Conservation (phyloP, 2,329 filamentous ascomycete genomes). For the Ascochyta viciae-villosae region DNA sequence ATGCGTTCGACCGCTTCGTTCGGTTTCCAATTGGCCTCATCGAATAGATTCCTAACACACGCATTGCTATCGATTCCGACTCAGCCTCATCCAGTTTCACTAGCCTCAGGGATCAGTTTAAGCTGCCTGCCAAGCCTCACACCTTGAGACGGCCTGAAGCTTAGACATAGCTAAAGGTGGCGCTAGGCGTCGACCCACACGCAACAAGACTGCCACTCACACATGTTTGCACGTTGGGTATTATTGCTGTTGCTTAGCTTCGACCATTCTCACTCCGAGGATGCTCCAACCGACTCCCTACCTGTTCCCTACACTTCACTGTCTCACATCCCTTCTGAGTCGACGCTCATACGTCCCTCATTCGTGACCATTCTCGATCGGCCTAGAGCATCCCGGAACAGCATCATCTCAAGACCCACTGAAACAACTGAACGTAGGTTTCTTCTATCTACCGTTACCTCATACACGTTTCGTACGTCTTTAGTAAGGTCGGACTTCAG, state of each 20-base stretch:
- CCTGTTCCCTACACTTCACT: conserved; percentile 10
- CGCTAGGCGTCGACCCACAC: conserved; percentile 8
- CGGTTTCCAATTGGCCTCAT: not conserved
- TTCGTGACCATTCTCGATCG: conserved; percentile 9
- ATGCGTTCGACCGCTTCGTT: not conserved
- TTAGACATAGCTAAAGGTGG: conserved; percentile 22
- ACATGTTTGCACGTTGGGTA: conserved; percentile 4
- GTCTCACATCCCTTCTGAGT: conserved; percentile 21
- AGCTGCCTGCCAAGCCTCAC: conserved; percentile 37
- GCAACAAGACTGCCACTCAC: conserved; percentile 1
- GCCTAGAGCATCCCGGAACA: conserved; percentile 8
- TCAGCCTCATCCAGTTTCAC: conserved; percentile 34
- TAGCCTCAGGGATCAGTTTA: conserved; percentile 22
- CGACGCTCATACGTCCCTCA: conserved; percentile 13
- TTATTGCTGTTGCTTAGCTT: conserved; percentile 7
- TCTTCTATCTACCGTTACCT: conserved; percentile 30
- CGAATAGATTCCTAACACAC: not conserved
- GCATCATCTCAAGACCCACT: conserved; percentile 18
- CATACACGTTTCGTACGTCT: conserved; percentile 33
- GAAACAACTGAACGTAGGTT: conserved; percentile 29
- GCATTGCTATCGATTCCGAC: conserved; percentile 7
- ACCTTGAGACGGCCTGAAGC: conserved; percentile 27
- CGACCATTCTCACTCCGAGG: not conserved
- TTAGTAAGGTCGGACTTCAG: conserved; percentile 13
- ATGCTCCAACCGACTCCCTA: not conserved